Conservation (phyloP, 306 rosid species). For the Sphenostylis stenocarpa region DNA sequence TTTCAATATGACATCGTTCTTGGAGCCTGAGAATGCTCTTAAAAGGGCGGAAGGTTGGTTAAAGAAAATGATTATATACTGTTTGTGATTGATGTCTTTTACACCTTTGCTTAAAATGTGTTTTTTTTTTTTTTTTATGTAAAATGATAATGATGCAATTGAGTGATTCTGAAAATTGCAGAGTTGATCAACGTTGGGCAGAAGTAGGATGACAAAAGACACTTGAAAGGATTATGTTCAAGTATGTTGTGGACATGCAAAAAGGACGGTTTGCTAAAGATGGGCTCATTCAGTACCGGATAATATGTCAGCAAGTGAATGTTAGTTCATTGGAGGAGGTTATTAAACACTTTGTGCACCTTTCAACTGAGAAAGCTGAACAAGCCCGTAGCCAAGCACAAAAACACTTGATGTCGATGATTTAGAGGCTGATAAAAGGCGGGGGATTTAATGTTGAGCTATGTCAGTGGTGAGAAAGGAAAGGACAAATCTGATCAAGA, state of each 20-base stretch:
- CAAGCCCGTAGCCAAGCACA: slow-evolving; percentile 95
- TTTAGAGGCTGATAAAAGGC: slow-evolving; percentile 95
- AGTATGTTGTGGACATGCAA: slow-evolving; percentile 87
- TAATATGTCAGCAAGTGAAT: slow-evolving; percentile 97
- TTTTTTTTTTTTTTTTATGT: neutral
- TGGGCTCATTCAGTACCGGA: slow-evolving; percentile 93
- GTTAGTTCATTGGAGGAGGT: slow-evolving; percentile 95
- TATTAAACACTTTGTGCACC: slow-evolving; percentile 95
- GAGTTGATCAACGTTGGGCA: slow-evolving; percentile 94
- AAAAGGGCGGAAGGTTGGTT: slow-evolving; percentile 53
- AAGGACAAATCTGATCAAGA: slow-evolving; percentile 93
- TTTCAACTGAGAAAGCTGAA: slow-evolving; percentile 96
- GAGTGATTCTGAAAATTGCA: slow-evolving; percentile 28
- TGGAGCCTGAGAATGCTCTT: slow-evolving; percentile 53
- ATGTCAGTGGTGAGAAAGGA: slow-evolving; percentile 97
- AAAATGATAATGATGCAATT: neutral
- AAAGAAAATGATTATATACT: too few species aligned
- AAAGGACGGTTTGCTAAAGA: slow-evolving; percentile 95
- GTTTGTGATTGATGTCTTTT: neutral
- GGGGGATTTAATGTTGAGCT: slow-evolving; percentile 90
- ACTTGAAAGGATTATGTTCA: slow-evolving; percentile 87
- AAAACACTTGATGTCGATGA: slow-evolving; percentile 97
- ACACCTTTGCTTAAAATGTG: neutral
- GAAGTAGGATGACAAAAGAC: slow-evolving; percentile 98
- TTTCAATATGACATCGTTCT: slow-evolving; percentile 38